Evolutionary conservation across 441 rosid genomes (phyloP).

Genomic region (Populus tomentosa): DNA sequence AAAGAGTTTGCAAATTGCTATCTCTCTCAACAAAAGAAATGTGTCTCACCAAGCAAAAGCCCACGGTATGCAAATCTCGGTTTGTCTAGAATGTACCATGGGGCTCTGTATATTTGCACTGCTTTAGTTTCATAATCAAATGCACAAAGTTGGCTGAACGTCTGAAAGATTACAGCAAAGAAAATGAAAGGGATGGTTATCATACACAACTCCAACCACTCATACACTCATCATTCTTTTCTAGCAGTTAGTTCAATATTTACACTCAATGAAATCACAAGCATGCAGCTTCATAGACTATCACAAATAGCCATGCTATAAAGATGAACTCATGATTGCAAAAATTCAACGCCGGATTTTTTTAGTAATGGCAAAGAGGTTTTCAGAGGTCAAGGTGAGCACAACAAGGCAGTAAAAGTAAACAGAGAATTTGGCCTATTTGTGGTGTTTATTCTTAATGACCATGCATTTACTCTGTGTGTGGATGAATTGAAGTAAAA

Average conservation of each 20-base stretch:
- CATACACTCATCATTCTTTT: neutral
- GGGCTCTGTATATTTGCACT: constrained; percentile 69
- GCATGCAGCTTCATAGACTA: neutral
- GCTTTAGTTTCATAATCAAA: constrained; percentile 66
- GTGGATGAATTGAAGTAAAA: neutral
- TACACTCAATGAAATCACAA: neutral
- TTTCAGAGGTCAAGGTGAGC: neutral
- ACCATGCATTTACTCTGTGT: neutral
- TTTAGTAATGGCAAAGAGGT: neutral
- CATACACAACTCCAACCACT: neutral
- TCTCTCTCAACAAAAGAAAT: constrained; percentile 9
- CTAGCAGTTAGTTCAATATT: neutral
- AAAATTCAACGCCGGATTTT: neutral
- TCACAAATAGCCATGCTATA: neutral
- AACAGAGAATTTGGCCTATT: neutral
- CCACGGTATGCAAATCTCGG: constrained; percentile 93
- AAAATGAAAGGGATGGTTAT: constrained; percentile 8
- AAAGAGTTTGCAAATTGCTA: neutral
- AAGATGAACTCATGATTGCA: neutral
- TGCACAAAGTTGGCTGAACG: constrained; percentile 85
- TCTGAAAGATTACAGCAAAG: constrained; percentile 43
- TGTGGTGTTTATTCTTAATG: neutral
- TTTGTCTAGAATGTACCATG: constrained; percentile 84
- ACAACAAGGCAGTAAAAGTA: neutral
- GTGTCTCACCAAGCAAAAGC: constrained; percentile 62